These are phyloP conservation scores for Fusarium sambucinum DNA, from an alignment of 2,329 filamentous ascomycete genomes.

Conservation along the genomic window DNA sequence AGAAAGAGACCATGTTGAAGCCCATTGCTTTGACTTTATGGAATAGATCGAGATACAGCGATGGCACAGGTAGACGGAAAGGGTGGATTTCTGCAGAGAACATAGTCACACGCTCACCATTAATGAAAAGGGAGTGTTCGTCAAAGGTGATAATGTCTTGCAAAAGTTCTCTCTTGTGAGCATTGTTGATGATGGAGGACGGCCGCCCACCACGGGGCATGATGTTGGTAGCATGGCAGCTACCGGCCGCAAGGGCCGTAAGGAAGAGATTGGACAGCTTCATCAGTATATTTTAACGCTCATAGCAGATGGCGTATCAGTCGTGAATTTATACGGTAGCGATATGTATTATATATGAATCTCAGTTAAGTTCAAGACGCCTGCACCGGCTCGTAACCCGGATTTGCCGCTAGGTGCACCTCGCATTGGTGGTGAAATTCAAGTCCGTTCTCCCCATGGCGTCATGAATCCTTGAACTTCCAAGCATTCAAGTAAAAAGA, in stretches of 20 bases:
- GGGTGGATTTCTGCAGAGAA: constrained; percentile 82
- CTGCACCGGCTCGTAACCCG: constrained; percentile 25
- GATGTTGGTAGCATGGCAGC: constrained; percentile 30
- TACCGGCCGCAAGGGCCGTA: constrained; percentile 2
- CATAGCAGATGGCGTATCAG: accelerated
- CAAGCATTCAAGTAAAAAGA: neutral
- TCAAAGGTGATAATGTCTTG: constrained; percentile 74
- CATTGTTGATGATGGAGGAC: constrained; percentile 41
- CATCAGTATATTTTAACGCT: constrained; percentile 1
- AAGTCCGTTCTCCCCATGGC: constrained; percentile 5
- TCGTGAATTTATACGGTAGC: accelerated
- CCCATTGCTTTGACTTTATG: constrained; percentile 86
- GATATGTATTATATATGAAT: constrained; percentile 7
- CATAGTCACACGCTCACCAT: constrained; percentile 76
- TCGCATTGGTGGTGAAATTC: constrained; percentile 37
- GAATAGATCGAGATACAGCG: constrained; percentile 75
- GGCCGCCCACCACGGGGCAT: constrained; percentile 35
- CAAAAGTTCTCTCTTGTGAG: constrained; percentile 44
- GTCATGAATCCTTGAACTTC: neutral
- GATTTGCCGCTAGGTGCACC: constrained; percentile 12
- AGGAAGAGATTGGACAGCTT: constrained; percentile 26
- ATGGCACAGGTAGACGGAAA: constrained; percentile 64
- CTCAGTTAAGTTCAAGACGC: neutral
- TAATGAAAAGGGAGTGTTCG: constrained; percentile 75
- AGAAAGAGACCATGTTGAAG: constrained; percentile 84